phyloP scores from a whole-genome alignment of 306 rosid genomes.

The Castanea sativa region DNA sequence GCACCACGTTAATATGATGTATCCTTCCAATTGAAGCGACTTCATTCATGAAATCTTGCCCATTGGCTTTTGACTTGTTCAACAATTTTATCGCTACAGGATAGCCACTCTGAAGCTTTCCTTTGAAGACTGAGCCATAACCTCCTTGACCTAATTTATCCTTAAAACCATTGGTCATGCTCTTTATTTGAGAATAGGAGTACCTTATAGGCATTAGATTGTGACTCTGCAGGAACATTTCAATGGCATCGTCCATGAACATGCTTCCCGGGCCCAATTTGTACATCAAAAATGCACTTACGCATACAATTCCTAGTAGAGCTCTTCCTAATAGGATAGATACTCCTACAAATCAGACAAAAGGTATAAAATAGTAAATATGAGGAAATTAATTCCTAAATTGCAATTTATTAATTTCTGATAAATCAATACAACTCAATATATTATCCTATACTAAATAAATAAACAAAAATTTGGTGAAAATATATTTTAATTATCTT shows the following conservation, averaged over 20 bases:
- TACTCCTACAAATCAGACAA: no score
- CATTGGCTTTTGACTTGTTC: neutral
- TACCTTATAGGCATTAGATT: neutral
- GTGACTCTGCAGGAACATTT: neutral
- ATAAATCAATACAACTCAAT: no score
- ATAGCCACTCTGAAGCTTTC: neutral
- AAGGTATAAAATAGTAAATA: no score
- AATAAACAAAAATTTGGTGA: no score
- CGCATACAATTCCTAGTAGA: neutral
- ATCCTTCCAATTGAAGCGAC: neutral
- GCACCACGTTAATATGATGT: conserved; percentile 1
- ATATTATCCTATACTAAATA: no score
- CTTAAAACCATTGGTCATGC: neutral
- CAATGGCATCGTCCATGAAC: neutral
- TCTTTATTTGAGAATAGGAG: neutral
- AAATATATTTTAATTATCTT: no score
- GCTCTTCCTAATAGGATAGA: no score
- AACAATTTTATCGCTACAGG: neutral
- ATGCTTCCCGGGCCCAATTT: neutral
- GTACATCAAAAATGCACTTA: neutral
- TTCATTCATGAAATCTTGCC: neutral
- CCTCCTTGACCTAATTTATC: neutral
- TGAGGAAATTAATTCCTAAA: no score
- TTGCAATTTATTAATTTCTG: no score
- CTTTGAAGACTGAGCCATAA: neutral